Evolutionary conservation across 1,284 basidiomycete genomes (phyloP).

Genomic region (Austroboletus novae-zelandiae): DNA sequence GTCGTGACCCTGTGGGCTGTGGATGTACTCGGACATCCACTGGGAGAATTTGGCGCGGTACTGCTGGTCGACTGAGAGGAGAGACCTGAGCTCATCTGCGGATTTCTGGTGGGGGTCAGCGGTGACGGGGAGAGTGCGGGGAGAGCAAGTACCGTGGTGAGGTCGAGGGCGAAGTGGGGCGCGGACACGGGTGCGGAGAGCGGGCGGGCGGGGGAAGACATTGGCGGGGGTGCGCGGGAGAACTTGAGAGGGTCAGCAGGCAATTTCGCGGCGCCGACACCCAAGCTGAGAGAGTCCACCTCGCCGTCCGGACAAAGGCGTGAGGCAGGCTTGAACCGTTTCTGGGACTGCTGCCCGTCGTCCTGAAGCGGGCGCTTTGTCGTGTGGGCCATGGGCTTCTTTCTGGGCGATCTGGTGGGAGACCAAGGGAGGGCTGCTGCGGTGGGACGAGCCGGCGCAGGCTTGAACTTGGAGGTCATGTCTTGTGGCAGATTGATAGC

Average conservation of each 20-base stretch:
- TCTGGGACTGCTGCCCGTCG: conserved; percentile 34
- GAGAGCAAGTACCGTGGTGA: conserved; percentile 11
- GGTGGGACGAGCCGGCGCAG: not conserved
- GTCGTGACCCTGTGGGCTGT: conserved; percentile 12
- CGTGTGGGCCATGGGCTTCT: conserved; percentile 3
- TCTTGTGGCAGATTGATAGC: too few species aligned
- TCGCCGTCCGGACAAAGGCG: conserved; percentile 19
- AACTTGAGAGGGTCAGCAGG: conserved; percentile 17
- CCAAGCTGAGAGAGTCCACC: conserved; percentile 25
- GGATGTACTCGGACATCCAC: conserved; percentile 20
- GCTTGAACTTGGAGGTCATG: not conserved
- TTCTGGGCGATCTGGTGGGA: too few species aligned
- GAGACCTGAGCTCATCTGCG: conserved; percentile 11
- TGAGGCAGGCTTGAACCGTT: conserved; percentile 40
- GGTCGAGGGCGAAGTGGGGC: conserved; percentile 9
- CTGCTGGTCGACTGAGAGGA: conserved; percentile 14
- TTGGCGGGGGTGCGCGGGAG: not conserved
- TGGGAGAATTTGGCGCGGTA: conserved; percentile 13
- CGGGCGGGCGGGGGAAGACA: conserved; percentile 2
- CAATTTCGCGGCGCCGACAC: not conserved
- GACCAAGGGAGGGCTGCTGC: too few species aligned
- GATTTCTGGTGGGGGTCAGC: conserved; percentile 22
- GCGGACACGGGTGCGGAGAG: not conserved
- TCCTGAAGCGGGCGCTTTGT: conserved; percentile 47
- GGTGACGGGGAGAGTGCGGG: not conserved